These are phyloP conservation scores for Sugiyamaella valdiviana DNA, from an alignment of 805 yeast genomes.

Conservation along the genomic window DNA sequence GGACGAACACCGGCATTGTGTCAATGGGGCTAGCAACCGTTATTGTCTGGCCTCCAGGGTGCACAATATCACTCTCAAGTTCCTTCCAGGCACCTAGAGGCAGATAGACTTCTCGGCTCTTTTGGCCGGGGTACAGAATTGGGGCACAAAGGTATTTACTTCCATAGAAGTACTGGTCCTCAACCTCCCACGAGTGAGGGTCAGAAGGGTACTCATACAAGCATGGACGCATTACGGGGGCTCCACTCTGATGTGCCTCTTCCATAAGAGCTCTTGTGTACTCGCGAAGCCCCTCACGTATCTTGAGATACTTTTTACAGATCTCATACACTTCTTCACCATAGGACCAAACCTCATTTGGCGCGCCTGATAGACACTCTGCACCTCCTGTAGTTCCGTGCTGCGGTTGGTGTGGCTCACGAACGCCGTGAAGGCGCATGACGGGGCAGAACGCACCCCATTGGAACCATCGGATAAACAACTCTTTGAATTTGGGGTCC, in stretches of 20 bases:
- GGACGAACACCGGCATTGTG: conserved; percentile 16
- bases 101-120: conserved; percentile 10
- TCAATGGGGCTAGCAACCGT: conserved; percentile 10
- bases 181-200: conserved; percentile 13
- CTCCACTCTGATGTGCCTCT: conserved; percentile 15
- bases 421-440: conserved; percentile 19
- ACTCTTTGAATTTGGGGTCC: conserved; percentile 14
- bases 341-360: conserved; percentile 20
- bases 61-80: conserved; percentile 8
- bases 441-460: conserved; percentile 21
- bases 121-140: conserved; percentile 11
- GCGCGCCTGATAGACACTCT: conserved; percentile 18
- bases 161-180: conserved; percentile 19
- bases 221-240: conserved; percentile 17
- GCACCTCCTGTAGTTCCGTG: conserved; percentile 21
- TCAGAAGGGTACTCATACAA: conserved; percentile 18
- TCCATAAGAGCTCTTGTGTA: conserved; percentile 16
- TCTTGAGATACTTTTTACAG: conserved; percentile 16
- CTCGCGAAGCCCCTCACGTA: conserved; percentile 13
- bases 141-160: conserved; percentile 17
- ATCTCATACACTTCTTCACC: conserved; percentile 18
- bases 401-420: conserved; percentile 18
- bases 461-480: conserved; percentile 20
- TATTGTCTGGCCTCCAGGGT: conserved; percentile 13
- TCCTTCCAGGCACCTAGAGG: conserved; percentile 15